Conservation (phyloP, 2,329 filamentous ascomycete species). For the Phialophora chinensis region DNA sequence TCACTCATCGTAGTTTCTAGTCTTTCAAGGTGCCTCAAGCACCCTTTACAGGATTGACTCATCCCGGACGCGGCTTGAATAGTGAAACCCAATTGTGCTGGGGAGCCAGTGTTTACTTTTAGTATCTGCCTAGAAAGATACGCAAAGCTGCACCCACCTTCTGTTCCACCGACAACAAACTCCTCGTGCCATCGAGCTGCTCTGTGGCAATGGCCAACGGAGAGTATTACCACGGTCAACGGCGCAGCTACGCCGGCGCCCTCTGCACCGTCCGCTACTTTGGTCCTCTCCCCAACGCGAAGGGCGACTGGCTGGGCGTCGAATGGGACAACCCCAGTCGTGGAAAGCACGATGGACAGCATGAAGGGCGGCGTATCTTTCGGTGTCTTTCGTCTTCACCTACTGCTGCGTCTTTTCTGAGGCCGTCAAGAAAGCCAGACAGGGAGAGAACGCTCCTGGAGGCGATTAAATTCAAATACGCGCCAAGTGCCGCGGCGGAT, state of each 20-base stretch:
- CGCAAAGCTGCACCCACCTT: neutral
- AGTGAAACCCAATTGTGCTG: too few species aligned
- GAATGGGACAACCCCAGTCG: constrained; percentile 91
- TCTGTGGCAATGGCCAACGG: constrained; percentile 3
- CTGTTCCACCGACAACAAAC: neutral
- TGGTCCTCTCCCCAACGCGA: constrained; percentile 76
- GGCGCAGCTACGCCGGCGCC: constrained; percentile 77
- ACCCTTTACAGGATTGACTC: neutral
- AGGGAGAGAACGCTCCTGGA: constrained; percentile 73
- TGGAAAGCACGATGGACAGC: constrained; percentile 88
- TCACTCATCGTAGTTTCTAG: neutral
- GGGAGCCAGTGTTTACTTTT: neutral
- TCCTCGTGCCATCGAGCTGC: too few species aligned
- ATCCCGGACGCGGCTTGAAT: too few species aligned
- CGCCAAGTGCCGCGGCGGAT: constrained; percentile 54
- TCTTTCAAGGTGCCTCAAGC: too few species aligned
- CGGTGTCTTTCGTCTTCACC: constrained; percentile 59
- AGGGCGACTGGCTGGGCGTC: constrained; percentile 85
- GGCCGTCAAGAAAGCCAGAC: constrained; percentile 75
- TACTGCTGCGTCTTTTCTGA: constrained; percentile 84
- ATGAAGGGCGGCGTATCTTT: constrained; percentile 82
- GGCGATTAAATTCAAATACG: constrained; percentile 84
- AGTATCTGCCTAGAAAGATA: neutral
- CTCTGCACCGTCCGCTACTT: constrained; percentile 85
- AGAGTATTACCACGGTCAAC: constrained; percentile 61